Evolutionary conservation across 495 filamentous ascomycete species (phyloP), one percentile per base, ranked within the genome.

Genomic region (Hypoxylon intermedium): DNA sequence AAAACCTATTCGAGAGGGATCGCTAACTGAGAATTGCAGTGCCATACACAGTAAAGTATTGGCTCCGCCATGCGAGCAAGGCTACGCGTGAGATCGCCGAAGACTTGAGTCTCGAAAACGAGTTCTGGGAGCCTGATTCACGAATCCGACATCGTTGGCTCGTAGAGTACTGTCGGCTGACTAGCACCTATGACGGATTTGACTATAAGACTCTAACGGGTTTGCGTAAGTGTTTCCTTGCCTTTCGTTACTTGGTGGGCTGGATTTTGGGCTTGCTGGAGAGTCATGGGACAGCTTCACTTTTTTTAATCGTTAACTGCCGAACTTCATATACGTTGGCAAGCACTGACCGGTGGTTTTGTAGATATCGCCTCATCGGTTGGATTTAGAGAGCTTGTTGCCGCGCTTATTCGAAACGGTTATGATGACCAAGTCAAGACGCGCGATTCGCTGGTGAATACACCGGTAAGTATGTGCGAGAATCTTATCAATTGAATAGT

Each of bases 11-110:
- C n/a, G 34, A 37, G 5, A 4, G 45, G 20, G 19, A 13, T 40
- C 23, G 26, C 62, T 65, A 20, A 65, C 51, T 30, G 24, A 7
- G 3, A 38, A 1, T 12, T 9, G 13, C 18, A 65, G 62, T 60
- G 19, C 67, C 63, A 12, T 75, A 75, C 21, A 63, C 71, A 7
- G 63, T 73, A 42, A 75, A 75, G 47, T 44, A 75, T 42, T 75
- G 73, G 73, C 64, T 75, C 15, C 63, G 65, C 20, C 73, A 75
- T 34, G 73, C 68, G 2, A 69, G 69, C 30, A 68, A 75, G 15
- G 72, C 73, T 16, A 75, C 73, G 7, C 67, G 46, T 13, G 73
- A 75, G 33, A 70, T 75, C 28, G 72, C 67, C 7, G 70, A 75
- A 13, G 63, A 70, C 30, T 53, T 75, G 20, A 72, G 69, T 41